Evolutionary conservation across 108 stramenopile species (phyloP).

Genomic region (Nitzschia palea): DNA sequence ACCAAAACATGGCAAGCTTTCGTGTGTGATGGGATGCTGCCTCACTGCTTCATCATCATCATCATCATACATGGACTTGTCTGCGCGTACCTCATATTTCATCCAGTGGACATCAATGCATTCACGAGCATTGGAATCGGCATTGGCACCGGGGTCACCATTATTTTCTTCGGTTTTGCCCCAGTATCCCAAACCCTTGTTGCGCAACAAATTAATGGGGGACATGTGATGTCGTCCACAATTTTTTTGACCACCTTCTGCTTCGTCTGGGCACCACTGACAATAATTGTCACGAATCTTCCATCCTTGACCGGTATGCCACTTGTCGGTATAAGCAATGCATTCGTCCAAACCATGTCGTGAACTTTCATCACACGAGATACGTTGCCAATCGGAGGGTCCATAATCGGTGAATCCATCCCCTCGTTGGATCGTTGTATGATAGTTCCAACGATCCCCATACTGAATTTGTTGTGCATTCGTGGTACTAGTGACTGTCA

Average conservation of each 20-base stretch:
- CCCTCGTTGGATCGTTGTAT: background rate
- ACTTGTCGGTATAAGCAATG: slow-evolving; percentile 22
- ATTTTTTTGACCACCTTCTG: background rate
- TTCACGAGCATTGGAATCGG: slow-evolving; percentile 7
- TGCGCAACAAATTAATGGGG: slow-evolving; percentile 35
- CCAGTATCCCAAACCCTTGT: slow-evolving; percentile 10
- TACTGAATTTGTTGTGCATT: background rate
- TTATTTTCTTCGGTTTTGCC: background rate
- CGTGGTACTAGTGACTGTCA: too few relatives aligned
- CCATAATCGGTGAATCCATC: slow-evolving; percentile 15
- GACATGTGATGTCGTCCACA: slow-evolving; percentile 35
- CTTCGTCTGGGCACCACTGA: slow-evolving; percentile 31
- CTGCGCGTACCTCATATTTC: slow-evolving; percentile 34
- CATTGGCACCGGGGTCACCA: background rate
- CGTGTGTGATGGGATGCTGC: slow-evolving; percentile 12
- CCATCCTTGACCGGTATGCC: slow-evolving; percentile 21
- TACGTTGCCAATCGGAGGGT: slow-evolving; percentile 9
- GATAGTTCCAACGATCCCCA: background rate
- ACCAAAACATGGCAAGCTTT: too few relatives aligned
- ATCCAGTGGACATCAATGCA: slow-evolving; percentile 49
- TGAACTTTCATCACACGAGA: slow-evolving; percentile 13
- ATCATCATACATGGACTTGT: background rate
- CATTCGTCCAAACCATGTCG: slow-evolving; percentile 19
- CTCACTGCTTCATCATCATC: too few relatives aligned
- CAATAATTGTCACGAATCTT: slow-evolving; percentile 27